Percentiles rank a stretch among this genome's conserved stretches.
Evolutionary conservation across 768 basidiomycete species (phyloP).

Genomic region (Pleurotus tuoliensis): DNA sequence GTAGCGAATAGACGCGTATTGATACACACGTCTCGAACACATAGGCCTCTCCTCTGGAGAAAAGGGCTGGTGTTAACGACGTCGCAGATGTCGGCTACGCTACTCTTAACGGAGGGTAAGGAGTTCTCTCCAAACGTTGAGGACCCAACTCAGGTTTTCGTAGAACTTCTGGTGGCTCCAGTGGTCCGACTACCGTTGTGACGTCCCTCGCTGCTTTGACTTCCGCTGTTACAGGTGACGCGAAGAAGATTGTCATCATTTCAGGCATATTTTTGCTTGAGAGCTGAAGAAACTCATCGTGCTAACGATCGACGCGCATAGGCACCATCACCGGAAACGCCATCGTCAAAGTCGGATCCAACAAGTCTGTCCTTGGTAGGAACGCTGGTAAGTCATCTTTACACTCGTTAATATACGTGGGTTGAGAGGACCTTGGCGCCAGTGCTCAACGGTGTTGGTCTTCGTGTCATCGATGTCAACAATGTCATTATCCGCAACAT

Average conservation of each 20-base stretch:
- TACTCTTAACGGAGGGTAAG: constrained; percentile 11
- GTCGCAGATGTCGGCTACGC: constrained; percentile 37
- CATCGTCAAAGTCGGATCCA: constrained; percentile 38
- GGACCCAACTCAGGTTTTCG: background rate
- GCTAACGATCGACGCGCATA: constrained; percentile 8
- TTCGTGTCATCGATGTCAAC: constrained; percentile 35
- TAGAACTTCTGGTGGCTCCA: constrained; percentile 43
- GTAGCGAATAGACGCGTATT: background rate
- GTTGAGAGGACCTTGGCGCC: background rate
- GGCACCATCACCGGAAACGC: constrained; percentile 39
- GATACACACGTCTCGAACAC: background rate
- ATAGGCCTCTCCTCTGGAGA: constrained; percentile 20
- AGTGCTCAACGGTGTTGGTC: constrained; percentile 42
- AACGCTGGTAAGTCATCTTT: constrained; percentile 11
- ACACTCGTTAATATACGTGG: background rate
- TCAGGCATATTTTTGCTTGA: constrained; percentile 23
- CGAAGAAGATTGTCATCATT: constrained; percentile 41
- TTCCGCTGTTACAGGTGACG: constrained; percentile 33
- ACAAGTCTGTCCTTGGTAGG: constrained; percentile 39
- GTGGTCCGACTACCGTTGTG: constrained; percentile 40
- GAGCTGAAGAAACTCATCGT: background rate
- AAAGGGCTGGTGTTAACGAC: constrained; percentile 33
- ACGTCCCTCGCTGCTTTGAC: constrained; percentile 37
- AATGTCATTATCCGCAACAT: constrained; percentile 27
- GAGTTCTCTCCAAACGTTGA: background rate